Evolutionary conservation across 805 yeast species (phyloP), one percentile per base, ranked within the genome.

Genomic region (Lipomyces lipofer): DNA sequence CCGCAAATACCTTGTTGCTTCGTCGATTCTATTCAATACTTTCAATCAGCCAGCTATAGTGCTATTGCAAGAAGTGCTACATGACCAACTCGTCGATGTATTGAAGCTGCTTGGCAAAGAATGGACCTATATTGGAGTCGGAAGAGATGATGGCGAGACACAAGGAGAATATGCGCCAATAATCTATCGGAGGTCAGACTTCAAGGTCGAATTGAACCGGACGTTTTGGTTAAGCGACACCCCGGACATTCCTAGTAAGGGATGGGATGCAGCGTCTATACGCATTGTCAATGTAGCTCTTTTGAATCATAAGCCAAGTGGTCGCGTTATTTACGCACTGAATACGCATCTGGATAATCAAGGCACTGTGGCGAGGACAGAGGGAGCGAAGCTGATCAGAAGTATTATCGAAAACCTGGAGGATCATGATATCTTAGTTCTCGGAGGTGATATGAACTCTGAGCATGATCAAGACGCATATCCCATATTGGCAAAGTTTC

Each of bases 371-470:
- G 78, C 82, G n/a, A 67, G 83, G 54, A 59, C 65, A 24, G 73
- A 76, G 47, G 73, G 80, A 4, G 77, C 79, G 4, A 73, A 75
- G 40, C 56, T 79, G 54, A 73, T 77, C 42, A 69, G 73, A 12
- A 22, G 49, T 13, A 52, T 54, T 33, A 59, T 64, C 28, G 64
- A 63, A 8, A 70, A 69, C 9, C 67, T 68, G 22, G 75, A 57
- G 71, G 71, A 69, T 19, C 73, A 52, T 35, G 54, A 52, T 24
- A 22, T 76, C 1, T 73, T 75, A 1, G 69, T 79, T 47, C 68
- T 82, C n/a, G 68, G 74, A 13, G 86, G 86, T 2, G 85, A 81
- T 64, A 78, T 83, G 69, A 83, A 83, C 63, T 75, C 83, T 33
- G 70, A 73, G 49, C 75, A 78, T 0, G 59, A 66, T n/a, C 78